Evolutionary conservation across 169 alveolate genomes (phyloP).

Genomic region (Perkinsus olseni): DNA sequence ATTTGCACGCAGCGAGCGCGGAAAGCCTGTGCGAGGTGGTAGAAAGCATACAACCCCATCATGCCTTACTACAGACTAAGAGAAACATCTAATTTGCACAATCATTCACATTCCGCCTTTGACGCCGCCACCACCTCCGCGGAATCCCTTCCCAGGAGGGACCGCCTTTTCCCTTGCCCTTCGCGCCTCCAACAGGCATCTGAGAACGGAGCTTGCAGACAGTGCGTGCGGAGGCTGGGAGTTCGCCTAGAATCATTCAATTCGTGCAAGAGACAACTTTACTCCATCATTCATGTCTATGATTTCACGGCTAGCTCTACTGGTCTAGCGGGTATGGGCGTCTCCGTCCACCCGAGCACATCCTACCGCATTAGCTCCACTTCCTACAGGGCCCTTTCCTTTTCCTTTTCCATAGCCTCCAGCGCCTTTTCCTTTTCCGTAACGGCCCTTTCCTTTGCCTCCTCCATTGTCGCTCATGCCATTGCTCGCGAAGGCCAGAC

Average conservation of each 20-base stretch:
- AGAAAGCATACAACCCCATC: neutral
- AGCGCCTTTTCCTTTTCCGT: neutral
- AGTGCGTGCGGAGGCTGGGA: too few relatives aligned
- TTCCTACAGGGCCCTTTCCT: slow-evolving; percentile 4
- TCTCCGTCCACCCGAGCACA: neutral
- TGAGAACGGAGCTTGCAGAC: neutral
- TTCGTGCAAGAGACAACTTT: too few relatives aligned
- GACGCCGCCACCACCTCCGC: neutral
- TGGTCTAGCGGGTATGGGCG: neutral
- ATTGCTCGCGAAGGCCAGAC: neutral
- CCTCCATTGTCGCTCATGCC: neutral
- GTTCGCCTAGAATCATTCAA: too few relatives aligned
- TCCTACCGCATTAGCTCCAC: neutral
- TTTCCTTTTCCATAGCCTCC: neutral
- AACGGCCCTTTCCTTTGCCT: neutral
- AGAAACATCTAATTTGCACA: neutral
- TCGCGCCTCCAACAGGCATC: neutral
- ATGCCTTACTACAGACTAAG: neutral
- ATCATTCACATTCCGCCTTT: neutral
- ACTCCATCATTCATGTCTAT: too few relatives aligned
- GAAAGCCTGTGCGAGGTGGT: too few relatives aligned
- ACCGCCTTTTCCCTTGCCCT: neutral
- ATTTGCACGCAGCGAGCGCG: too few relatives aligned
- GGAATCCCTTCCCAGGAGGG: too few relatives aligned
- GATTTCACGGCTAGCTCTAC: too few relatives aligned